Evolutionary conservation across 2,329 filamentous ascomycete species (phyloP), one percentile per base, ranked within the genome.

Genomic region (Fusarium sp.): DNA sequence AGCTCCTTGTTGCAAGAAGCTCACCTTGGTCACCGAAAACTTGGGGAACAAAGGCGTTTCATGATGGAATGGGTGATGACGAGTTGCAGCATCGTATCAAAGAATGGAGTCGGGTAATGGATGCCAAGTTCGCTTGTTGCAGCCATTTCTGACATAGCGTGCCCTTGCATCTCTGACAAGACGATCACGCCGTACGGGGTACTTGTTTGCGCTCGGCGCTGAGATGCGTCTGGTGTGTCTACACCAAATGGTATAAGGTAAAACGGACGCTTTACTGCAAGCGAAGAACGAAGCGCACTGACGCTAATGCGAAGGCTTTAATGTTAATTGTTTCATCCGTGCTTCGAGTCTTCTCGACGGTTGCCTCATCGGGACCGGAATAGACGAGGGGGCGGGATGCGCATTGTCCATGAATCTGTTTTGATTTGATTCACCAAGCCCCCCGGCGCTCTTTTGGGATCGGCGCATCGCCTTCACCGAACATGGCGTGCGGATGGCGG

Each of bases 251-350:
- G 62, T 63, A 63, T 43, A 43, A 69, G 50, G 25, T 20, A 38
- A 17, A 17, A 69, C 35, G 20, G 40, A 61, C 40, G 25, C 59
- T 43, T 50, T 58, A 50, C 43, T 35, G 40, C 65, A 30, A 60
- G 57, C 59, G 57, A 25, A 37, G 22, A 68, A 45, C 47, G 25
- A 66, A 45, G 35, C 52, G 30, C 47, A 63, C 63, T 45, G 63
- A 58, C 66, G 68, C 73, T 75, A 75, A 57, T 40, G 54, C 65
- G 50, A 50, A 66, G 68, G 68, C 67, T 66, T 70, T 67, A 75
- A 70, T 73, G 66, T 70, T 66, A 72, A 67, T 70, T 71, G 76
- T 78, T 78, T 78, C 76, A 79, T 69, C 70, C 45, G 63, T 75
- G 75, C 71, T 68, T 68, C 63, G 63, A 70, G 63, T 69, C 40